Evolutionary conservation across 768 basidiomycete genomes (phyloP).

Genomic region (Rhodotorula paludigena): DNA sequence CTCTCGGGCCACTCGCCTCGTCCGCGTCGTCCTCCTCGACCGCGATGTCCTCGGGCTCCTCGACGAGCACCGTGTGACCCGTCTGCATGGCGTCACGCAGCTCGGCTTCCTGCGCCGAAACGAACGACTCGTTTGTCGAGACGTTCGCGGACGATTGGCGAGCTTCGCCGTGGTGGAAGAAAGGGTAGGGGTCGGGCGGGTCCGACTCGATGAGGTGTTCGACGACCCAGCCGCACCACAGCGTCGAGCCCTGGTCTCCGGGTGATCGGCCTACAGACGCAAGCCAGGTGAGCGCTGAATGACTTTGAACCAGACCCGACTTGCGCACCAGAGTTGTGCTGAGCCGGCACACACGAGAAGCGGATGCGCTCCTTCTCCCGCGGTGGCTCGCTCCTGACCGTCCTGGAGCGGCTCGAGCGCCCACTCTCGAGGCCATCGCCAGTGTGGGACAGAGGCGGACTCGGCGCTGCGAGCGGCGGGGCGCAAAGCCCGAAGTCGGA

Average conservation of each 20-base stretch:
- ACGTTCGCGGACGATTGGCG: background rate
- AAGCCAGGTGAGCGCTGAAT: no score
- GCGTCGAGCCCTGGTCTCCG: conserved; percentile 46
- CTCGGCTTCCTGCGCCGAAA: background rate
- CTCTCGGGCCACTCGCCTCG: background rate
- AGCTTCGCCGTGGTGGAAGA: background rate
- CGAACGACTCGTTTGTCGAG: background rate
- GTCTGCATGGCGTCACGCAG: no score
- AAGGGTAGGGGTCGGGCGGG: conserved; percentile 4
- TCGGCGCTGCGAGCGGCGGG: background rate
- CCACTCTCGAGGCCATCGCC: background rate
- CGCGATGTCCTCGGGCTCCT: conserved; percentile 10
- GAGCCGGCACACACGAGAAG: conserved; percentile 51
- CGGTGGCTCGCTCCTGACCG: background rate
- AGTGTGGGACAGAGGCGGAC: background rate
- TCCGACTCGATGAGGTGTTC: conserved; percentile 42
- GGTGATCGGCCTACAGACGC: conserved; percentile 46
- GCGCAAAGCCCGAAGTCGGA: conserved; percentile 19
- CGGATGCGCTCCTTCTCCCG: conserved; percentile 35
- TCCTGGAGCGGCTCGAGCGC: background rate
- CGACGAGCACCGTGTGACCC: background rate
- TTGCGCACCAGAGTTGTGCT: conserved; percentile 50
- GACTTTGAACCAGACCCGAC: no score
- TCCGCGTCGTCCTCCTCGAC: background rate
- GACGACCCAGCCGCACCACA: conserved; percentile 52